A percentile compares a stretch with the other conserved stretches of the same genome.
Evolutionary conservation across 768 basidiomycete species (phyloP).

Genomic region (Boletus eberwhitei): DNA sequence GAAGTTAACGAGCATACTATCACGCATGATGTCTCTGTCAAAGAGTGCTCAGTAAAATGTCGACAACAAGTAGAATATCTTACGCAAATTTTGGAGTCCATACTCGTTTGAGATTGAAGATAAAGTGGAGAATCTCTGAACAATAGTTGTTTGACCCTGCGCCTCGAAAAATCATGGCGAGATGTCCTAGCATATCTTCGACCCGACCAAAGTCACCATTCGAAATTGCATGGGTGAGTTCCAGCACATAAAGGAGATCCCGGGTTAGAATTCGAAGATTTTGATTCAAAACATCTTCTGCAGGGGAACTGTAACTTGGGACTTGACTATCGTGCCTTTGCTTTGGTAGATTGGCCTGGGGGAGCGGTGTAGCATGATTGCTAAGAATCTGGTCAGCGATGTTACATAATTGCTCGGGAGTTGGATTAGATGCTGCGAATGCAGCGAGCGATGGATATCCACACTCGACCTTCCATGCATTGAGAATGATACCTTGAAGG

Average conservation of each 20-base stretch:
- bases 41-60: no score
- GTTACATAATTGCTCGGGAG: background rate
- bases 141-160: slow-evolving; percentile 21
- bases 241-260: slow-evolving; percentile 31
- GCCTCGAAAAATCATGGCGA: slow-evolving; percentile 18
- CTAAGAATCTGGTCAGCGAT: background rate
- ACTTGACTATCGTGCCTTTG: no score
- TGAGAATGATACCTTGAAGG: slow-evolving; percentile 31
- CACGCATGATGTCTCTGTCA: background rate
- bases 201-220: slow-evolving; percentile 34
- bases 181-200: slow-evolving; percentile 24
- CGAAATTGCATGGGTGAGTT: slow-evolving; percentile 27
- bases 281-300: background rate
- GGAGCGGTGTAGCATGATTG: background rate
- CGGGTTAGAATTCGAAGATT: slow-evolving; percentile 29
- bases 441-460: slow-evolving; percentile 8
- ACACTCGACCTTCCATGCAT: slow-evolving; percentile 31
- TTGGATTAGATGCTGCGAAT: slow-evolving; percentile 24
- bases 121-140: slow-evolving; percentile 15
- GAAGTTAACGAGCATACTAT: slow-evolving; percentile 31
- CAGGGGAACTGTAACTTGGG: no score
- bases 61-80: no score
- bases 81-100: slow-evolving; percentile 33
- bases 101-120: slow-evolving; percentile 24
- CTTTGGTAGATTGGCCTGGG: background rate